Percentiles rank a stretch among this genome's conserved stretches.
Evolutionary conservation across 768 basidiomycete species (phyloP).

Genomic region (Mycena metata): DNA sequence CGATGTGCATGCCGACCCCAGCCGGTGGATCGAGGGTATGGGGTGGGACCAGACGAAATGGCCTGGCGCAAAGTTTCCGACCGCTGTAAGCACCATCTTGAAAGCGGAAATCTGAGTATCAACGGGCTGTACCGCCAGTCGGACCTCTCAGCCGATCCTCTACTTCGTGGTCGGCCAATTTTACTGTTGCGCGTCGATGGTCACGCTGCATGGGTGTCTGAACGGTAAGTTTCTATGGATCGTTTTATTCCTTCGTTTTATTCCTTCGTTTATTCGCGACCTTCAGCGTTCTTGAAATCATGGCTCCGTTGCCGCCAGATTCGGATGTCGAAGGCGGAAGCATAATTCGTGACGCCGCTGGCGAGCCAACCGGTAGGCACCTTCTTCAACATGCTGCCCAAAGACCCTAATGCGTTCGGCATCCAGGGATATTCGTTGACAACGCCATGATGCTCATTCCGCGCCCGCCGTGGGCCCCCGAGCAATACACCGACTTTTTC

Average conservation of each 20-base stretch:
- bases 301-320: slow-evolving; percentile 69
- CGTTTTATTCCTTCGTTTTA: not conserved
- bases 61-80: slow-evolving; percentile 74
- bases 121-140: slow-evolving; percentile 54
- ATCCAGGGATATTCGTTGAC: slow-evolving; percentile 82
- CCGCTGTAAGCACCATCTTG: slow-evolving; percentile 61
- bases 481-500: slow-evolving; percentile 71
- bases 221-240: slow-evolving; percentile 46
- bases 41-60: slow-evolving; percentile 97
- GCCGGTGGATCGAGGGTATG: slow-evolving; percentile 84
- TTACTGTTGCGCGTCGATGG: slow-evolving; percentile 82
- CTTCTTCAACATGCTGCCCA: not conserved
- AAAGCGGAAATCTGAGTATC: slow-evolving; percentile 29
- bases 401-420: not conserved
- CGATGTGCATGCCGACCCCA: slow-evolving; percentile 64
- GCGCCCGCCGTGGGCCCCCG: slow-evolving; percentile 71
- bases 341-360: slow-evolving; percentile 65
- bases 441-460: slow-evolving; percentile 87
- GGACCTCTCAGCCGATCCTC: slow-evolving; percentile 78
- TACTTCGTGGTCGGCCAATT: slow-evolving; percentile 79
- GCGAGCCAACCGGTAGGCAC: slow-evolving; percentile 67
- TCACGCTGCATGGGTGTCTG: slow-evolving; percentile 91
- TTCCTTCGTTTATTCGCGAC: not conserved
- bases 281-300: slow-evolving; percentile 66
- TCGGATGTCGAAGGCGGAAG: slow-evolving; percentile 56